Base-by-base conservation (phyloP, 2,329 filamentous ascomycete species). In the Chaetomiaceae sp. region DNA sequence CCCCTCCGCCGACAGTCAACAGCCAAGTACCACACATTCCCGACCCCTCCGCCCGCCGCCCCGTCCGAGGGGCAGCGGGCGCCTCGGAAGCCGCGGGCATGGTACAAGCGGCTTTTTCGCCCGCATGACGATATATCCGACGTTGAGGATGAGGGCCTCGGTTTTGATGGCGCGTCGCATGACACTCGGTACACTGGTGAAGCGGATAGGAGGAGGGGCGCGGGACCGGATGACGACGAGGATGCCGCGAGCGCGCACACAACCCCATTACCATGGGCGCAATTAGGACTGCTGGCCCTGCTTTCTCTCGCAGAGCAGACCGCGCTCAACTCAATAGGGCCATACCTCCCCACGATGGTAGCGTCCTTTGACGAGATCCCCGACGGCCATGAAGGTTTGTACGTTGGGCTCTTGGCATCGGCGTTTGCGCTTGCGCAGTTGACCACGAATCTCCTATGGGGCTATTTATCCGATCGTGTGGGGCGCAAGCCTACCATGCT, bases 231-330 rank as follows among this genome's bases (percentile, higher is more conserved):
- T 23, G 7, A 2, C 7, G 38, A 48, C 14, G 36, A 32, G 3
- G 65, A 65, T 23, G 64, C 48, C 10, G 21, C 58, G 48, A 65
- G 42, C 32, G 62, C 61, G 18, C 61, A 66, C 43, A 57, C 52
- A 40, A 89, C 89, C 1, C 91, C 92, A 0, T 73, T 99, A 16
- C 94, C 94, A 0, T 82, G 83, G 59, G 83, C 78, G 61, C 94
- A 97, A 73, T 85, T 99, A 56, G 79, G 84, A 5, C 81, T 97
- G 11, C 75, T 99, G 30, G 92, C 92, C 1, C 74, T 96, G 59
- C 88, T 99, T 55, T 91, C 91, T 6, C 78, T 99, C 20, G 87
- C 89, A 49, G 94, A 99, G 68, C 94, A 99, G 75, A 97, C 92
- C 0, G 94, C 94, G 0, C 80, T 99, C 66, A 99, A 99, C 70